These are phyloP conservation scores for Vitis rupestris DNA, from an alignment of 164 flowering plant genomes.

Conservation along the genomic window DNA sequence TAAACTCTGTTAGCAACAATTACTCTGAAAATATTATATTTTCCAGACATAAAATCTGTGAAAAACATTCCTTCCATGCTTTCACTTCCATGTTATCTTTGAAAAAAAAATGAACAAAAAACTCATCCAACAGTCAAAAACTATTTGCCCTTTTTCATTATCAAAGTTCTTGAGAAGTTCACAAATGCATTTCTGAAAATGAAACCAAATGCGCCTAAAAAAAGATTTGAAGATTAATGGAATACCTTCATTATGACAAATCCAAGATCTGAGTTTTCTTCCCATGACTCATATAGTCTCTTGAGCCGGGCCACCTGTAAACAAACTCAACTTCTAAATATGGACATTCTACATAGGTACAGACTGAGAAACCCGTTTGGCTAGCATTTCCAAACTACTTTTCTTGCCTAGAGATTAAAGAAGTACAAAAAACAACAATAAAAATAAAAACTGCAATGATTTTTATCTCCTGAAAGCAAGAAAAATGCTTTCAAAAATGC, in stretches of 20 bases:
- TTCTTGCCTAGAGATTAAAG: too few species aligned
- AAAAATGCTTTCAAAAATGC: not conserved
- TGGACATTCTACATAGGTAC: not conserved
- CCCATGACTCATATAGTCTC: constrained; percentile 88
- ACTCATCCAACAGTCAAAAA: not conserved
- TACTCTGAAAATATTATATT: too few species aligned
- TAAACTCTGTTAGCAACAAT: too few species aligned
- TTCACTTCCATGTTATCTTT: too few species aligned
- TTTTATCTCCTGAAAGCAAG: not conserved
- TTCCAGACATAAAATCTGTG: too few species aligned
- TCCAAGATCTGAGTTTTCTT: constrained; percentile 77
- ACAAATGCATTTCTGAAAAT: too few species aligned
- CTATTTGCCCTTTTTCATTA: too few species aligned
- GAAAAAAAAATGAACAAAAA: not conserved
- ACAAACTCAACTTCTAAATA: not conserved
- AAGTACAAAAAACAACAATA: not conserved
- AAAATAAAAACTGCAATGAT: not conserved
- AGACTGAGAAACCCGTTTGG: not conserved
- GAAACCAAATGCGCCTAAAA: not conserved
- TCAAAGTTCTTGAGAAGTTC: too few species aligned
- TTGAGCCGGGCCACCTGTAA: constrained; percentile 63
- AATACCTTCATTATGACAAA: constrained; percentile 80
- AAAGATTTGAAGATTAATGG: not conserved
- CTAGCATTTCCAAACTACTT: too few species aligned
- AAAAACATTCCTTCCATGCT: too few species aligned